Evolutionary conservation across 2,329 filamentous ascomycete species (phyloP).

Genomic region (Penicillium sp.): DNA sequence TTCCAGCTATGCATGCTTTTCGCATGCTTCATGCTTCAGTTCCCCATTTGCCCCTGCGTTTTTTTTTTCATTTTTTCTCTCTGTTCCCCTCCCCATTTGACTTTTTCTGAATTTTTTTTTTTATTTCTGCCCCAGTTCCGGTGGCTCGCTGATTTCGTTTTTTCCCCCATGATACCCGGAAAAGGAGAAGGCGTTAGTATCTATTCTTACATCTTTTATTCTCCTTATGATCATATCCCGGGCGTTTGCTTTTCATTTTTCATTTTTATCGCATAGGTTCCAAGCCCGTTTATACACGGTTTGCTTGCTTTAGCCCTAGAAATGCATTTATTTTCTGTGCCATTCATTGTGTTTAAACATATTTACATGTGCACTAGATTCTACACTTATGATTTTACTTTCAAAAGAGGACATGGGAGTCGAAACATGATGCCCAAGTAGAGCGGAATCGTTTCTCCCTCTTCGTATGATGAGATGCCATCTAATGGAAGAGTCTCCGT

Average conservation of each 20-base stretch:
- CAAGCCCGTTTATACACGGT: background rate
- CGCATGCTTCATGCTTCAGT: background rate
- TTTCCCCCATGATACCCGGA: conserved; percentile 6
- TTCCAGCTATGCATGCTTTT: background rate
- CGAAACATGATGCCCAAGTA: background rate
- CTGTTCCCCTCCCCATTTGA: background rate
- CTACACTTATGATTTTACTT: background rate
- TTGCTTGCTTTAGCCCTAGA: background rate
- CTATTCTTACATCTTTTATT: conserved; percentile 9
- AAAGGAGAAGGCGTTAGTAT: conserved; percentile 9
- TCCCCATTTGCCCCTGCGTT: background rate
- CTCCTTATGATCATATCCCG: background rate
- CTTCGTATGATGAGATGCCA: background rate
- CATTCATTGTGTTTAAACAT: background rate
- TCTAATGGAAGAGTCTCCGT: background rate
- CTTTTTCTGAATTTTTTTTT: background rate
- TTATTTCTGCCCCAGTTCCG: background rate
- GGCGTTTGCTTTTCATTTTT: background rate
- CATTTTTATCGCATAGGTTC: background rate
- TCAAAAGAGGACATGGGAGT: background rate
- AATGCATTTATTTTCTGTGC: background rate
- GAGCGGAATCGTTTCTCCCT: background rate
- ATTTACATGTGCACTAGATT: background rate
- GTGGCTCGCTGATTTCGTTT: conserved; percentile 10
- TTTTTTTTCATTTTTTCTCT: background rate